Conservation (phyloP, 2,329 filamentous ascomycete genomes). For the Exophiala spinifera region DNA sequence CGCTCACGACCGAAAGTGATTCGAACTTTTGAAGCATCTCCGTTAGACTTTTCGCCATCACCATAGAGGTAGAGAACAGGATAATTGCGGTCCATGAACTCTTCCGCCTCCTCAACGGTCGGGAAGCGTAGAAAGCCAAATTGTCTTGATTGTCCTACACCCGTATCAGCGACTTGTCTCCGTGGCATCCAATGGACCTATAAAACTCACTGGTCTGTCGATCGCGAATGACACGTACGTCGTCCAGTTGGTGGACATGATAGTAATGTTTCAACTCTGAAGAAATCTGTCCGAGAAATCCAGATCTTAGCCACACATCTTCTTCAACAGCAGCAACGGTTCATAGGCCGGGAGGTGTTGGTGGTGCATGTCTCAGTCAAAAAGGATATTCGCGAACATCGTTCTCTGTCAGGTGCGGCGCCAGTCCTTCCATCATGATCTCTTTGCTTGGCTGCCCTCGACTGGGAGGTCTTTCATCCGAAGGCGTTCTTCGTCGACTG, state of each 20-base stretch:
- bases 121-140: conserved; percentile 57
- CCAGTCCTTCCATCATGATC: conserved; percentile 51
- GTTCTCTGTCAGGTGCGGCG: conserved; percentile 49
- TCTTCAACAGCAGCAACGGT: conserved; percentile 16
- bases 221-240: conserved; percentile 57
- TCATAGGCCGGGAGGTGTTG: conserved; percentile 5
- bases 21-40: conserved; percentile 45
- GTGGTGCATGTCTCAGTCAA: conserved; percentile 6
- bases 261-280: conserved; percentile 54
- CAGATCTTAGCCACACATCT: conserved; percentile 26
- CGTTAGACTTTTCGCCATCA: conserved; percentile 34
- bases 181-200: no score
- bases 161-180: background rate
- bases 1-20: conserved; percentile 55
- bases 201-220: conserved; percentile 51
- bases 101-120: conserved; percentile 47
- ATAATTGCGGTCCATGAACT: conserved; percentile 53
- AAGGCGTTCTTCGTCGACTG: conserved; percentile 35
- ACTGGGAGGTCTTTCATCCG: conserved; percentile 38
- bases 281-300: conserved; percentile 50
- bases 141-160: conserved; percentile 51
- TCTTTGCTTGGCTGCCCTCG: conserved; percentile 47
- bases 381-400: conserved; percentile 42
- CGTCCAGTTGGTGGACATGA: conserved; percentile 52
- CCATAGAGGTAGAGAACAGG: conserved; percentile 52